Evolutionary conservation across 179 eudicot species (phyloP).

Genomic region (Dionaea muscipula): DNA sequence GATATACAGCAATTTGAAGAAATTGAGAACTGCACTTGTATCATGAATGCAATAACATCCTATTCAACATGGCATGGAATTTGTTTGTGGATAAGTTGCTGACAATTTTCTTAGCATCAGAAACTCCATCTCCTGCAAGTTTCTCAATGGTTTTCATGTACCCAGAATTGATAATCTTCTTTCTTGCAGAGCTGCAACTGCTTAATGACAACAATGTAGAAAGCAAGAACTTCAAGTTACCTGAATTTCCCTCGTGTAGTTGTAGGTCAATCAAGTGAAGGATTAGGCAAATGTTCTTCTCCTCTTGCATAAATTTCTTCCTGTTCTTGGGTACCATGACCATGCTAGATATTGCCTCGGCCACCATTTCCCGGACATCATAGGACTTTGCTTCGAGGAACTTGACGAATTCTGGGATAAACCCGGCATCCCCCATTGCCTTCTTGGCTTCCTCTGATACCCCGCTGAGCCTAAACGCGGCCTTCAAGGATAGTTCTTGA

Average conservation of each 20-base stretch:
- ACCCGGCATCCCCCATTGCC: constrained; percentile 72
- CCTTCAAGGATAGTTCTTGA: constrained; percentile 72
- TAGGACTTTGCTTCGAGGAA: constrained; percentile 58
- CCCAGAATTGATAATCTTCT: constrained; percentile 51
- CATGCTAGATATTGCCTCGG: constrained; percentile 47
- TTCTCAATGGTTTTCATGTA: constrained; percentile 61
- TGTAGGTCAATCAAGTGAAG: constrained; percentile 44
- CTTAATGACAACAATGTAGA: constrained; percentile 49
- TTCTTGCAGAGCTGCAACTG: constrained; percentile 48
- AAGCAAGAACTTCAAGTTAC: constrained; percentile 44
- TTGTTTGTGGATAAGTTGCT: constrained; percentile 56
- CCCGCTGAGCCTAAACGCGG: constrained; percentile 40
- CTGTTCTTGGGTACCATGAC: constrained; percentile 44
- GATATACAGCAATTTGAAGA: neutral
- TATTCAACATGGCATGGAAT: constrained; percentile 47
- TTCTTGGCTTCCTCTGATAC: constrained; percentile 63
- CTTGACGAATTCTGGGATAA: constrained; percentile 60
- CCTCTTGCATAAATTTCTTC: constrained; percentile 55
- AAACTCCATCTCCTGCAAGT: constrained; percentile 63
- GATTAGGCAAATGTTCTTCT: constrained; percentile 36
- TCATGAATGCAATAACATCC: constrained; percentile 66
- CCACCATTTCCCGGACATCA: constrained; percentile 68
- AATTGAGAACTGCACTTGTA: neutral
- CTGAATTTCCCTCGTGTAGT: constrained; percentile 34
- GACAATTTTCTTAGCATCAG: constrained; percentile 73